These are phyloP conservation scores for Colletotrichum liaoningense DNA, from an alignment of 2,329 filamentous ascomycete genomes.

Conservation along the genomic window DNA sequence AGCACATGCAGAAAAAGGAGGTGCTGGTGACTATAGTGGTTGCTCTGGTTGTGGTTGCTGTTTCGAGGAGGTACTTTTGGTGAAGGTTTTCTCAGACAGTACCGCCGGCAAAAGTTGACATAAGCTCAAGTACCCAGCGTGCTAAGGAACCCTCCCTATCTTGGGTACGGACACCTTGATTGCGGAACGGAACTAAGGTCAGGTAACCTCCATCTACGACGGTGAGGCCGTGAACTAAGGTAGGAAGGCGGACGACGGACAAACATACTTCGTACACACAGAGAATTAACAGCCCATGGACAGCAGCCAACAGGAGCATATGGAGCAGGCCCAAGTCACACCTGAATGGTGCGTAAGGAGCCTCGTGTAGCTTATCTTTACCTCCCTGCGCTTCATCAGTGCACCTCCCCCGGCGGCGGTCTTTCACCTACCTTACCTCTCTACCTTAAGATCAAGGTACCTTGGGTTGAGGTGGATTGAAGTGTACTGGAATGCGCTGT, in stretches of 20 bases:
- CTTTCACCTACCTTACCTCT: not conserved
- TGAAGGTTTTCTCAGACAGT: not conserved
- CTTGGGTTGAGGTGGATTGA: not conserved
- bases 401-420: not conserved
- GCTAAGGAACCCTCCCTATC: not conserved
- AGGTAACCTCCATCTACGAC: constrained; percentile 23
- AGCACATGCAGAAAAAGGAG: constrained; percentile 26
- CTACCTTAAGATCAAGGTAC: too few species aligned
- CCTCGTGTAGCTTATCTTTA: not conserved
- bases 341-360: constrained; percentile 16
- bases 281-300: too few species aligned
- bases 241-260: not conserved
- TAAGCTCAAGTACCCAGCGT: not conserved
- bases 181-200: constrained; percentile 15
- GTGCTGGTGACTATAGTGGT: not conserved
- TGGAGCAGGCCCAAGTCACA: constrained; percentile 20
- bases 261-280: not conserved
- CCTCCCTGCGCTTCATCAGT: not conserved
- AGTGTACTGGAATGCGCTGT: not conserved
- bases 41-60: not conserved
- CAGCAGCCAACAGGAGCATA: not conserved
- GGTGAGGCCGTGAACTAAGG: not conserved
- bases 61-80: not conserved
- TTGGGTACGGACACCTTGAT: not conserved
- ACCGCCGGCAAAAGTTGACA: not conserved